These are phyloP conservation scores for Exobasidium cylindrosporum DNA, from an alignment of 1,284 basidiomycete genomes.

Conservation along the genomic window DNA sequence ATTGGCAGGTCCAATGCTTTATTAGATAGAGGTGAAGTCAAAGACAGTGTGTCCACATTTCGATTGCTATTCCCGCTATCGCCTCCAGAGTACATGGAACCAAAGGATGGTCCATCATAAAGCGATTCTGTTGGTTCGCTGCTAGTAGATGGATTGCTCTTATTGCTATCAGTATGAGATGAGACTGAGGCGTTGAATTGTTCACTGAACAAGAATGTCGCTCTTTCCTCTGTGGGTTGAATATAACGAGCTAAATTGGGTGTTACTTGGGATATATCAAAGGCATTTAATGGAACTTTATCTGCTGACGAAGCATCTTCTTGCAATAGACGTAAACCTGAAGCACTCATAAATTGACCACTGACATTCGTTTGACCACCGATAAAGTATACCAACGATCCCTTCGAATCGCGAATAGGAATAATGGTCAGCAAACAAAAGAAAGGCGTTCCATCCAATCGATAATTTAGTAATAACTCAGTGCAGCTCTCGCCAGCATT, in stretches of 20 bases:
- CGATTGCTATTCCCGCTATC: neutral
- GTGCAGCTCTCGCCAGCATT: slow-evolving; percentile 22
- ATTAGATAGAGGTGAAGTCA: too few species aligned
- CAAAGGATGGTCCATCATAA: neutral
- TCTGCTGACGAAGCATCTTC: neutral
- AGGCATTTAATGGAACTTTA: neutral
- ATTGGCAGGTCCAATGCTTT: too few species aligned
- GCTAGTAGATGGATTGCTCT: neutral
- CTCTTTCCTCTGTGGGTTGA: neutral
- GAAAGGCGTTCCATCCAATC: slow-evolving; percentile 32
- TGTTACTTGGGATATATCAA: slow-evolving; percentile 9
- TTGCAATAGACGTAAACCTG: slow-evolving; percentile 20
- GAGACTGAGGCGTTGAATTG: neutral
- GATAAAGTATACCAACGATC: slow-evolving; percentile 35
- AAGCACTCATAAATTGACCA: slow-evolving; percentile 13
- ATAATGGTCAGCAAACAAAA: slow-evolving; percentile 42
- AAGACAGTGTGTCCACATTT: too few species aligned
- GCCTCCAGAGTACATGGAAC: neutral
- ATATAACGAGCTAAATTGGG: slow-evolving; percentile 13
- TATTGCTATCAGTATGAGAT: neutral
- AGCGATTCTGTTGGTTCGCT: too few species aligned
- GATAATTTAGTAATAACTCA: slow-evolving; percentile 49
- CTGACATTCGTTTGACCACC: slow-evolving; percentile 28
- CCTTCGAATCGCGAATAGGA: slow-evolving; percentile 30
- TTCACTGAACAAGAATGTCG: neutral